These are phyloP conservation scores for Boletus huronensis DNA, from an alignment of 768 basidiomycete genomes.

Conservation along the genomic window DNA sequence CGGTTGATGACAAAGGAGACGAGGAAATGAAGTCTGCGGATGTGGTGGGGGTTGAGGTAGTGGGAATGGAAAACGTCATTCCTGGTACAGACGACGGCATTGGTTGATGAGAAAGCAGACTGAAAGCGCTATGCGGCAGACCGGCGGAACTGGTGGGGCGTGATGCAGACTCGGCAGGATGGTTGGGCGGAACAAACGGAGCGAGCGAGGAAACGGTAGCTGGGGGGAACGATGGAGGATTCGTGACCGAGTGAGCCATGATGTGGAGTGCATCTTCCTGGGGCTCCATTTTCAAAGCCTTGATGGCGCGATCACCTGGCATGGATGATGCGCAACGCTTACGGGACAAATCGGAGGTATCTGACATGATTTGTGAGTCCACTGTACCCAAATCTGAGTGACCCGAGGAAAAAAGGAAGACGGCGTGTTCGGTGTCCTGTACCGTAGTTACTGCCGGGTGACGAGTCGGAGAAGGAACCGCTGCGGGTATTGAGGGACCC, in stretches of 20 bases:
- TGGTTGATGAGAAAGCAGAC: constrained; percentile 20
- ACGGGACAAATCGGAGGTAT: constrained; percentile 42
- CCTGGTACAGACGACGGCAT: constrained; percentile 13
- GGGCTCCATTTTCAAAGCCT: constrained; percentile 49
- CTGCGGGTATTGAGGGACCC: constrained; percentile 34
- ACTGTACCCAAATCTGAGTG: constrained; percentile 13
- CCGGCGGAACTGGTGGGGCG: constrained; percentile 34
- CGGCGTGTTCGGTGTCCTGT: constrained; percentile 26
- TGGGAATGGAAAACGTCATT: constrained; percentile 20
- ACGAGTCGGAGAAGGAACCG: constrained; percentile 18
- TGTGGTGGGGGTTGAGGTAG: constrained; percentile 17
- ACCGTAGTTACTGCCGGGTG: constrained; percentile 16
- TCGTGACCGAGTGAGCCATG: constrained; percentile 19
- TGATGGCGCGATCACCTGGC: constrained; percentile 42
- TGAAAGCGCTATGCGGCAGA: constrained; percentile 22
- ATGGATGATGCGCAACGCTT: constrained; percentile 51
- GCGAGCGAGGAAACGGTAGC: constrained; percentile 23
- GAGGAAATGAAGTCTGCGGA: constrained; percentile 24
- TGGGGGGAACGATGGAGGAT: constrained; percentile 25
- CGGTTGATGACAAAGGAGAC: constrained; percentile 19
- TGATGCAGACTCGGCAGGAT: constrained; percentile 29
- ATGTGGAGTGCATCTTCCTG: constrained; percentile 38
- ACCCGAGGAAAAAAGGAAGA: constrained; percentile 17
- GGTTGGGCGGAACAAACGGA: constrained; percentile 26
- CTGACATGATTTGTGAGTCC: constrained; percentile 26